Evolutionary conservation across 2,329 filamentous ascomycete species (phyloP).

Genomic region (Ophiostoma perfectum): DNA sequence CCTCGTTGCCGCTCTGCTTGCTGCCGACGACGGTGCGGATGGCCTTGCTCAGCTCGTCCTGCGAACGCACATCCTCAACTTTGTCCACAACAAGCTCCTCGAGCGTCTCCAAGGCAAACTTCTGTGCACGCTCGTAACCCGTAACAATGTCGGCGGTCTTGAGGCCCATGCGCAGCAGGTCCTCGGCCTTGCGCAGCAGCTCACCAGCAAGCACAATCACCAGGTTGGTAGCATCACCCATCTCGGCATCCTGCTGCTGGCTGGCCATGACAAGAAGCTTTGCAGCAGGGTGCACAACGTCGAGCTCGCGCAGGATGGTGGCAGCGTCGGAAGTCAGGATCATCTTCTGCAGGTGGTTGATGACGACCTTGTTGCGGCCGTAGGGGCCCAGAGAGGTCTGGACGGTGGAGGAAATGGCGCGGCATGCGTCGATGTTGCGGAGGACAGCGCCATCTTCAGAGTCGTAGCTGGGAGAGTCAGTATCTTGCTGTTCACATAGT

Average conservation of each 20-base stretch:
- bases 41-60: conserved; percentile 85
- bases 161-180: conserved; percentile 90
- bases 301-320: conserved; percentile 93
- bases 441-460: conserved; percentile 97
- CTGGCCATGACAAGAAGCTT: conserved; percentile 98
- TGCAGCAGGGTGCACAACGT: conserved; percentile 95
- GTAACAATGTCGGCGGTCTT: conserved; percentile 97
- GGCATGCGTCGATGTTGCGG: conserved; percentile 97
- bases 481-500: conserved; percentile 7
- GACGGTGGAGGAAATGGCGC: conserved; percentile 90
- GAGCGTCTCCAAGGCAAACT: conserved; percentile 75
- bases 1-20: conserved; percentile 93
- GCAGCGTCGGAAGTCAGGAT: conserved; percentile 96
- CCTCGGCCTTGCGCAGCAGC: conserved; percentile 93
- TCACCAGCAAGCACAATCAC: conserved; percentile 95
- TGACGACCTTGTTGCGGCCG: conserved; percentile 98
- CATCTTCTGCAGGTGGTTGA: conserved; percentile 99
- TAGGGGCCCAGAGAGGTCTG: conserved; percentile 96
- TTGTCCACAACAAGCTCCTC: conserved; percentile 89
- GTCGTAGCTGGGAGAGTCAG: conserved; percentile 68
- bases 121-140: conserved; percentile 92
- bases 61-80: conserved; percentile 74
- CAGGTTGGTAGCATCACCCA: conserved; percentile 97
- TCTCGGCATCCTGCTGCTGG: conserved; percentile 98
- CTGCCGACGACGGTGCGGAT: conserved; percentile 91